phyloP scores from a whole-genome alignment of 345 rosid genomes.

The Citrus mangshanensis region DNA sequence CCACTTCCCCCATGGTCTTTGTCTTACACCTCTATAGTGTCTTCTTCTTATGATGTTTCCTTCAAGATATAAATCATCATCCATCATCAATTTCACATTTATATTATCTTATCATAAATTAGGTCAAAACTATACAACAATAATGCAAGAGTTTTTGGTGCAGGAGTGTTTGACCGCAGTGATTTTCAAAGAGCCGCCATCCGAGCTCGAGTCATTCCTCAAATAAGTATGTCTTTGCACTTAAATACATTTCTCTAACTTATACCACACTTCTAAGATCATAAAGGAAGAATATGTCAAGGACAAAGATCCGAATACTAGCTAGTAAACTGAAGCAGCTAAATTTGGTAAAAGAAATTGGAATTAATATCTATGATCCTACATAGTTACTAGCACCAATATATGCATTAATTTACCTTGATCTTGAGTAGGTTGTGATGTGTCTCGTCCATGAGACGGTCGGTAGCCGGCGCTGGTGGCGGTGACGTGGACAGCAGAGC shows the following conservation, averaged over 20 bases:
- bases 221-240: too few relatives aligned
- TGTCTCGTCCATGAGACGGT: background rate
- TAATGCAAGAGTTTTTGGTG: too few relatives aligned
- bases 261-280: background rate
- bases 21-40: slow-evolving; percentile 25
- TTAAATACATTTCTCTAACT: too few relatives aligned
- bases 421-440: slow-evolving; percentile 10
- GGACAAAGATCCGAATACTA: background rate
- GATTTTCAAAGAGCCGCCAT: too few relatives aligned
- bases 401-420: slow-evolving; percentile 6
- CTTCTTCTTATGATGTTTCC: slow-evolving; percentile 11
- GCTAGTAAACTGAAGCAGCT: background rate
- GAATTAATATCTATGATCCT: background rate
- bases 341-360: background rate
- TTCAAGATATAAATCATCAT: background rate
- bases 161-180: too few relatives aligned
- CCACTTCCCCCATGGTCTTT: slow-evolving; percentile 32
- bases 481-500: background rate
- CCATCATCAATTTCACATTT: background rate
- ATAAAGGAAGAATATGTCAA: too few relatives aligned
- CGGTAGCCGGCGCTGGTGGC: background rate
- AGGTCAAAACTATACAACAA: background rate
- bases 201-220: too few relatives aligned
- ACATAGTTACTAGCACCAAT: background rate
- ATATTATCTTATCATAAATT: background rate